Evolutionary conservation across 2,329 filamentous ascomycete species (phyloP).

Genomic region (Talaromyces sp.): DNA sequence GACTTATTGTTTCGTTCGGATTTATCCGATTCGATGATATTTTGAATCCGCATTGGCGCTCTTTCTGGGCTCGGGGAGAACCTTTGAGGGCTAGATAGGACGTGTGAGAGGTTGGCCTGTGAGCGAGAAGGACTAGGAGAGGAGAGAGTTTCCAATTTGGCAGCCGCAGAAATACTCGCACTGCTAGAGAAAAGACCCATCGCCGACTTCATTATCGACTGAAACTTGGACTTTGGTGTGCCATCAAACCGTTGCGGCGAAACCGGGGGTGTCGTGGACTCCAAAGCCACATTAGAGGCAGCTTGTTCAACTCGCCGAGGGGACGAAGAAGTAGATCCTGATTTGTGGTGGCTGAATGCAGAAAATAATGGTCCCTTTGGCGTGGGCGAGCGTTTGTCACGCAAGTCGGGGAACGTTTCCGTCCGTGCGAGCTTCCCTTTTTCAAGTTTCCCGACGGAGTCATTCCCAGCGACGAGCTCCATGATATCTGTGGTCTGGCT

Average conservation of each 20-base stretch:
- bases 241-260: conserved; percentile 63
- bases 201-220: conserved; percentile 83
- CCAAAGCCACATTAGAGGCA: conserved; percentile 50
- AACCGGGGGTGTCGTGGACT: conserved; percentile 53
- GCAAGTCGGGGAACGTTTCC: conserved; percentile 19
- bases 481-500: conserved; percentile 59
- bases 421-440: conserved; percentile 43
- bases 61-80: conserved; percentile 17
- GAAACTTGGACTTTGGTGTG: conserved; percentile 86
- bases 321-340: conserved; percentile 56
- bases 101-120: conserved; percentile 22
- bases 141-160: conserved; percentile 52
- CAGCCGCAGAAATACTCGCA: conserved; percentile 53
- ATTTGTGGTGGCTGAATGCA: conserved; percentile 53
- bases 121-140: conserved; percentile 28
- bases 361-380: conserved; percentile 6
- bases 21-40: conserved; percentile 51
- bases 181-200: conserved; percentile 80
- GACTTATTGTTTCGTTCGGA: conserved; percentile 28
- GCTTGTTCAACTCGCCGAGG: conserved; percentile 54
- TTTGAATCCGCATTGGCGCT: conserved; percentile 42
- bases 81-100: conserved; percentile 13
- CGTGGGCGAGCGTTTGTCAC: conserved; percentile 22
- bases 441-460: conserved; percentile 45
- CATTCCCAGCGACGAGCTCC: conserved; percentile 51